Base-by-base conservation (phyloP, 257 asterid species). In the Cordia subcordata region DNA sequence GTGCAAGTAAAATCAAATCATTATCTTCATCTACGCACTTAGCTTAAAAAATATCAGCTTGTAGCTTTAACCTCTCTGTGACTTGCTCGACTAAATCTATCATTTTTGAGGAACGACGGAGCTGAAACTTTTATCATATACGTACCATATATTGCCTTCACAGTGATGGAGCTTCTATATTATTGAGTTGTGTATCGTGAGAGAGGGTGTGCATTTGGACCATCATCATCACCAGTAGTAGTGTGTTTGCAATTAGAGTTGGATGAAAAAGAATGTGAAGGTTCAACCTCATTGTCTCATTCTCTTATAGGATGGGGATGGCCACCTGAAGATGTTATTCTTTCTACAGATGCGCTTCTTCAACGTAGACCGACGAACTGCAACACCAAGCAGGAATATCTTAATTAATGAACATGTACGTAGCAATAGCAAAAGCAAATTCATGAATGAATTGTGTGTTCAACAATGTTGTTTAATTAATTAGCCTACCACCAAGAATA, bases 71-170 rank as follows among this genome's bases (percentile, higher is more conserved):
- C 54, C 72, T 53, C 63, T 57, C 57, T 38, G 38, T 64, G 33
- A 66, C 68, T 67, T 67, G 70, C 50, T 23, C 33, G 19, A 61
- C 61, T 45, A 72, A 39, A 18, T 66, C 50, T 19, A 22, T 22
- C 44, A 44, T 61, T 20, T 42, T 18, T 39, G 64, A 37, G 51
- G 59, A 61, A 55, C 38, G 58, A 19, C 70, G 40, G 21, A 67
- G 64, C 21, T 40, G 37, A 21, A 72, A 66, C 54, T 61, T n/a
- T 72, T 14, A 72, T 61, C 11, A 62, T 72, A 47, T 61, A 62
- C 8, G 13, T 68, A 22, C 55, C 8, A 44, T 65, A 45, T 12
- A 42, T 17, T 23, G 53, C 64, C 57, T 65, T 61, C 20, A 60
- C 14, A 4, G 50, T 23, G 58, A 71, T 58, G 20, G 23, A 15